phyloP scores from a whole-genome alignment of 2,329 filamentous ascomycete genomes.

The Penicillium sp. region DNA sequence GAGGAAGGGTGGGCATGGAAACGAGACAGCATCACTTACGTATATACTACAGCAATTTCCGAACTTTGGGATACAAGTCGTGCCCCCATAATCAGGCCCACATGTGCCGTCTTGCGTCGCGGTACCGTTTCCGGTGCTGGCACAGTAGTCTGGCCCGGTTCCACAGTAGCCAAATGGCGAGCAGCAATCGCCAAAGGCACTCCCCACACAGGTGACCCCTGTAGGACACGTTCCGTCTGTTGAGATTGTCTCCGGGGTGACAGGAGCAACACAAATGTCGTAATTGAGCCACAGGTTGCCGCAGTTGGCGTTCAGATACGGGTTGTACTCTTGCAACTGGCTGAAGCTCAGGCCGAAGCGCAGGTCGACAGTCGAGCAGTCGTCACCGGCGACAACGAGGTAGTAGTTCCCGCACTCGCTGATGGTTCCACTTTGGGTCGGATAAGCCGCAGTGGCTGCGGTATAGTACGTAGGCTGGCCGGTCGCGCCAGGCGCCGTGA shows the following conservation, averaged over 20 bases:
- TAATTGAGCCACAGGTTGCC: conserved; percentile 2
- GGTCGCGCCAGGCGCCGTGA: not conserved
- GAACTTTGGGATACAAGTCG: not conserved
- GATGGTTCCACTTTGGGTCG: conserved; percentile 1
- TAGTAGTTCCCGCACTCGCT: not conserved
- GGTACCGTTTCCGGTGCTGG: not conserved
- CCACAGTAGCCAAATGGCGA: not conserved
- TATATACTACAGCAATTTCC: conserved; percentile 1
- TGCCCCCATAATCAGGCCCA: conserved; percentile 2
- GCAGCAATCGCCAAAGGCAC: conserved; percentile 1
- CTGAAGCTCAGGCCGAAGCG: not conserved
- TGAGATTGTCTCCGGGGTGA: not conserved
- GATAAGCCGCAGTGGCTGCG: conserved; percentile 1
- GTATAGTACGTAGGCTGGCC: not conserved
- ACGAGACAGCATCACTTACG: not conserved
- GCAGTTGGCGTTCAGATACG: not conserved
- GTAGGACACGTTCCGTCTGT: not conserved
- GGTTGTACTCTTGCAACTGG: not conserved
- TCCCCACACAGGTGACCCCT: not conserved
- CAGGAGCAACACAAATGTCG: not conserved
- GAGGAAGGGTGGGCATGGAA: not conserved
- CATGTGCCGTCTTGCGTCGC: not conserved
- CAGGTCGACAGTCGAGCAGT: not conserved
- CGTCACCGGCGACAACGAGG: not conserved
- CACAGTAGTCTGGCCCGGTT: not conserved